phyloP scores from a whole-genome alignment of 495 filamentous ascomycete genomes.

The Podospora pseudocomata region DNA sequence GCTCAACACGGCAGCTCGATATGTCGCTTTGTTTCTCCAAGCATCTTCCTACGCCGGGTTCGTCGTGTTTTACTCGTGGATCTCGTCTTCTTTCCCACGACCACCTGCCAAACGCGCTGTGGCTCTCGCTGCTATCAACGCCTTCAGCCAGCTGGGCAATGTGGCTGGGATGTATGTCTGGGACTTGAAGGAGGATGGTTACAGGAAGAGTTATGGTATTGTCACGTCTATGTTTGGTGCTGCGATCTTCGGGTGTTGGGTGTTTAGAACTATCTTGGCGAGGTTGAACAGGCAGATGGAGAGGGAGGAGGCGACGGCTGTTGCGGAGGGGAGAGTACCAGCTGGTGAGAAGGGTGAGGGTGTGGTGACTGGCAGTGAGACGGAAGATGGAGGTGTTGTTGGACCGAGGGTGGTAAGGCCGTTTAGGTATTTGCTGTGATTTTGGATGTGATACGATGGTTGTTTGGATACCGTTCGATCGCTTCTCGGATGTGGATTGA shows the following conservation, averaged over 20 bases:
- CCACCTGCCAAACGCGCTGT: constrained; percentile 78
- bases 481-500: not conserved
- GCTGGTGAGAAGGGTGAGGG: not conserved
- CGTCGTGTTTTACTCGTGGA: constrained; percentile 74
- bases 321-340: not conserved
- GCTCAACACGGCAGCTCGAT: constrained; percentile 60
- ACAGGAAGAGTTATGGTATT: constrained; percentile 42
- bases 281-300: constrained; percentile 63
- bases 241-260: constrained; percentile 42
- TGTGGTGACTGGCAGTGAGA: not conserved
- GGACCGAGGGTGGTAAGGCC: not conserved
- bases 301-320: not conserved
- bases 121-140: constrained; percentile 73
- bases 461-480: not conserved
- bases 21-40: constrained; percentile 72
- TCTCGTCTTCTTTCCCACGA: constrained; percentile 66
- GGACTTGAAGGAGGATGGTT: constrained; percentile 42
- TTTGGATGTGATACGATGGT: not conserved
- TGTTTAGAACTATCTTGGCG: constrained; percentile 58
- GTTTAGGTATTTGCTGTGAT: not conserved
- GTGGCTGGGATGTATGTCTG: constrained; percentile 80
- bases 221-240: constrained; percentile 65
- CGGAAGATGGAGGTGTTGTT: not conserved
- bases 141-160: constrained; percentile 64
- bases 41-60: constrained; percentile 57